Evolutionary conservation across 169 alveolate genomes (phyloP), one percentile per base, ranked within the genome.

Genomic region (Plasmodium chabaudi): DNA sequence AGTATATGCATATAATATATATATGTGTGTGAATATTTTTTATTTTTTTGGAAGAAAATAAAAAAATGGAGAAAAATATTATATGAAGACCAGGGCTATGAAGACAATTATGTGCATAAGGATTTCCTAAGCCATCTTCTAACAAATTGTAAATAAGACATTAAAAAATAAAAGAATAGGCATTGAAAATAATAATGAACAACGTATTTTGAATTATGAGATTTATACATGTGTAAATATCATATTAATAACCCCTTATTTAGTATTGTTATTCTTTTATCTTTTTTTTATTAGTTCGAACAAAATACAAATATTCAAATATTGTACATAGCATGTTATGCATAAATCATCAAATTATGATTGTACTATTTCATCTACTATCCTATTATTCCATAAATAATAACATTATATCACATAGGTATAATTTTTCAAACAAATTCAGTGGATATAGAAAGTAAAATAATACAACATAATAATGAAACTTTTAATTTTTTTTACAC

Each of bases 11-110:
- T 27, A 44, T 59, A 17, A 69, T 64, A 57, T 23, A 42, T 53
- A 61, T 51, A n/a, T 74, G 72, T 27, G 19, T 70, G 68, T 23
- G 27, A 15, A 57, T 9, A 12, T 21, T 72, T 49, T 27, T 56
- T 49, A 15, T 67, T 60, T 79, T 77, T 60, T 69, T 39, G 10
- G 10, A 79, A 79, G 90, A 67, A 63, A 71, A 65, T 65, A 67
- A 79, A 56, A 71, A 79, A 56, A 79, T 79, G 90, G 90, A 67
- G 71, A 67, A 79, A 79, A 79, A 79, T 79, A 55, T 69, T 79
- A 42, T 79, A 79, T 56, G 90, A 79, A 55, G 90, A 79, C 21
- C 90, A 65, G 27, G 90, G 51, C 49, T 79, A 79, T 53, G 72
- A 25, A 21, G 90, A 79, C 71, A 79, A 79, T 71, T 79, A 79